phyloP scores from a whole-genome alignment of 1,284 basidiomycete species.

The Trametes hirsuta region DNA sequence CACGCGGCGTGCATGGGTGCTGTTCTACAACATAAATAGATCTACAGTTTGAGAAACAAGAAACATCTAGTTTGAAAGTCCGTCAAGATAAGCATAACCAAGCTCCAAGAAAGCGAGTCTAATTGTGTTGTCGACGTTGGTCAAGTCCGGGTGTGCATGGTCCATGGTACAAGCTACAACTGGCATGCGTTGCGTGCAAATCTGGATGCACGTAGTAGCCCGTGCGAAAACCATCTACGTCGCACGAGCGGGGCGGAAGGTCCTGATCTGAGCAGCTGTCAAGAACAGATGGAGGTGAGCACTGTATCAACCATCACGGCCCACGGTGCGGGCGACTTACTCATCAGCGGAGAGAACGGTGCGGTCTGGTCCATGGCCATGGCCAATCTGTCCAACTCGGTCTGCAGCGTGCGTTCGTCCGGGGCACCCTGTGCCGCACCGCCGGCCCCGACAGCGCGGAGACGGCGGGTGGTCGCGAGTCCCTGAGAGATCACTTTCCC shows the following conservation, averaged over 20 bases:
- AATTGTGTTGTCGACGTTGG: too few species aligned
- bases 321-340: slow-evolving; percentile 8
- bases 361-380: slow-evolving; percentile 20
- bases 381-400: slow-evolving; percentile 7
- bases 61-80: too few species aligned
- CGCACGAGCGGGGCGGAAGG: slow-evolving; percentile 6
- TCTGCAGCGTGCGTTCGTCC: slow-evolving; percentile 17
- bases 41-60: not conserved
- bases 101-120: not conserved
- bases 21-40: not conserved
- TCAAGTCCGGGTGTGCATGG: too few species aligned
- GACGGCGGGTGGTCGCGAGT: slow-evolving; percentile 10
- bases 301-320: slow-evolving; percentile 16
- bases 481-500: slow-evolving; percentile 20
- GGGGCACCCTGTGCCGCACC: slow-evolving; percentile 9
- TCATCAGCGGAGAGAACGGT: slow-evolving; percentile 20
- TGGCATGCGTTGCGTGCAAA: not conserved
- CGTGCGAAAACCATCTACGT: not conserved
- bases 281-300: slow-evolving; percentile 11
- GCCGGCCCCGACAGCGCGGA: slow-evolving; percentile 13
- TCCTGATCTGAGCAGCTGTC: slow-evolving; percentile 20
- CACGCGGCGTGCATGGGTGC: not conserved
- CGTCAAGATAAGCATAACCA: not conserved
- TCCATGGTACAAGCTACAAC: not conserved
- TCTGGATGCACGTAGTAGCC: not conserved